These are phyloP conservation scores for Stemphylium beticola DNA, from an alignment of 2,329 filamentous ascomycete species.

Conservation along the genomic window DNA sequence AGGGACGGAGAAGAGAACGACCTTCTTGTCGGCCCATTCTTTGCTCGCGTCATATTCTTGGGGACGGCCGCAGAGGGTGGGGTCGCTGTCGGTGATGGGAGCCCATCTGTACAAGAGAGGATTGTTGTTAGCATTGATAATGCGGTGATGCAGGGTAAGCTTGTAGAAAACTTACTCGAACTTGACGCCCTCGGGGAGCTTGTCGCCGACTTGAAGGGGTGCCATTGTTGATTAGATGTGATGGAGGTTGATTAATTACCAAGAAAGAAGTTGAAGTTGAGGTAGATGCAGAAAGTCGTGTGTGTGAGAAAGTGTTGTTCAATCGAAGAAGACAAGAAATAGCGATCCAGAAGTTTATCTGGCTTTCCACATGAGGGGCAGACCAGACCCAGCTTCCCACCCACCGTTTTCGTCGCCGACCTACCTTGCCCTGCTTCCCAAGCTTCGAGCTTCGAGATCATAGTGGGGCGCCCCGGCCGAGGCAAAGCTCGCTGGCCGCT, in stretches of 20 bases:
- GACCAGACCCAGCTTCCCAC: not conserved
- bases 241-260: not conserved
- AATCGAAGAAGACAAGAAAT: not conserved
- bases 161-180: conserved; percentile 67
- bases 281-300: not conserved
- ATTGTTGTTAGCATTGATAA: not conserved
- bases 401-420: not conserved
- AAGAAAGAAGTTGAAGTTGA: not conserved
- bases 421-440: conserved; percentile 12
- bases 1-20: conserved; percentile 72
- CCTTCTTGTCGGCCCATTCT: conserved; percentile 73
- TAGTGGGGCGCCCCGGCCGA: conserved; percentile 17
- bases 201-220: conserved; percentile 79
- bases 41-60: conserved; percentile 80
- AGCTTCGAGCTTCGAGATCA: conserved; percentile 25
- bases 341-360: not conserved
- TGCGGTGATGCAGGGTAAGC: not conserved
- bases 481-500: not conserved
- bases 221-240: conserved; percentile 56
- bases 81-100: conserved; percentile 73
- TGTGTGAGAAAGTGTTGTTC: not conserved
- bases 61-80: conserved; percentile 80
- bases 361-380: not conserved
- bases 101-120: conserved; percentile 66
- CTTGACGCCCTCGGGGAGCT: conserved; percentile 78